Conservation (phyloP, 495 filamentous ascomycete species). For the Tuber umbilicatum region DNA sequence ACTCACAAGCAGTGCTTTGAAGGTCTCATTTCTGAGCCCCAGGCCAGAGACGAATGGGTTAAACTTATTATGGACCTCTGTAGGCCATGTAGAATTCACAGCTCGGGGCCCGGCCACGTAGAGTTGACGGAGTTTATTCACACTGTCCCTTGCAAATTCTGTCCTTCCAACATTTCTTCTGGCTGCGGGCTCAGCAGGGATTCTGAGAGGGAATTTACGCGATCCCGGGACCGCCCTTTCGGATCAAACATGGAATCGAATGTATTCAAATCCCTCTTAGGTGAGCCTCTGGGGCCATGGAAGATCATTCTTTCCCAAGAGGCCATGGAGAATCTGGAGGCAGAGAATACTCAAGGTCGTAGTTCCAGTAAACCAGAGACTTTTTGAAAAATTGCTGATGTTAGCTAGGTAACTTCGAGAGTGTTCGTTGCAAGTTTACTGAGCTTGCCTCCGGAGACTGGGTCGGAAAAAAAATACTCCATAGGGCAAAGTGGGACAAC, state of each 20-base stretch:
- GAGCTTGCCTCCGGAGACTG: slow-evolving; percentile 43
- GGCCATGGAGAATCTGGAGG: slow-evolving; percentile 40
- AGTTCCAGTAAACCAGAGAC: not conserved
- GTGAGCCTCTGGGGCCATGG: not conserved
- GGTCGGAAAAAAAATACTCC: slow-evolving; percentile 12
- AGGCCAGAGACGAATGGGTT: not conserved
- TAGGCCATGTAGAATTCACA: not conserved
- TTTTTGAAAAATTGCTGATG: not conserved
- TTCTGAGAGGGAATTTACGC: not conserved
- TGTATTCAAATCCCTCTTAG: not conserved
- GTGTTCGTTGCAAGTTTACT: slow-evolving; percentile 30
- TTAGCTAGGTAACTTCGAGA: not conserved
- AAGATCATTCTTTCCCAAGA: slow-evolving; percentile 32
- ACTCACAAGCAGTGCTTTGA: not conserved
- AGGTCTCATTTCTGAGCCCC: not conserved
- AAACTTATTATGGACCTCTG: not conserved
- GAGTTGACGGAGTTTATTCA: not conserved
- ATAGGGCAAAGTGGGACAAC: slow-evolving; percentile 3
- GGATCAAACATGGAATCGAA: not conserved
- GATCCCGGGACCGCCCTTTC: not conserved
- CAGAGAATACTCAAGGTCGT: slow-evolving; percentile 8
- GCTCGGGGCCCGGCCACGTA: not conserved
- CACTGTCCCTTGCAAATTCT: not conserved
- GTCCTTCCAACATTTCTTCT: not conserved
- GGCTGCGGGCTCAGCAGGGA: too few species aligned